Conservation (phyloP, 1,139 yeast species). For the Pichia sp. region DNA sequence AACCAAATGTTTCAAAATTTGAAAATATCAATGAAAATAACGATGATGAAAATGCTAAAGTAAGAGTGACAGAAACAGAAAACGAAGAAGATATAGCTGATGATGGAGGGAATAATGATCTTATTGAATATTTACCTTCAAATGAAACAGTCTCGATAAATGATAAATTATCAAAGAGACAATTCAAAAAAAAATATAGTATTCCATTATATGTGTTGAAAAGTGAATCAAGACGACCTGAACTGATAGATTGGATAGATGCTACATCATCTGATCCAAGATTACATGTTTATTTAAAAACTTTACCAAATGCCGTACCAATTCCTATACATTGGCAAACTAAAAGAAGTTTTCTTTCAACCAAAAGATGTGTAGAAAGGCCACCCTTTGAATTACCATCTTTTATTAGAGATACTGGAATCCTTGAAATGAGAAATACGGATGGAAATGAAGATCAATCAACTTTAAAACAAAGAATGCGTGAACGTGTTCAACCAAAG, state of each 20-base stretch:
- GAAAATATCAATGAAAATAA: not conserved
- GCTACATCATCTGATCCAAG: slow-evolving; percentile 79
- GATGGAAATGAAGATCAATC: slow-evolving; percentile 32
- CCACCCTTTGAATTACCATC: slow-evolving; percentile 73
- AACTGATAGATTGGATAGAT: slow-evolving; percentile 80
- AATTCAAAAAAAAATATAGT: slow-evolving; percentile 45
- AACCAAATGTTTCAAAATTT: not conserved
- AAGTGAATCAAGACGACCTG: slow-evolving; percentile 54
- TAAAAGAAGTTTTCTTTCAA: slow-evolving; percentile 72
- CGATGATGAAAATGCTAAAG: not conserved
- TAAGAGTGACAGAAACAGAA: slow-evolving; percentile 25
- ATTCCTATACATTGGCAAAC: slow-evolving; percentile 85
- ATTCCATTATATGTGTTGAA: slow-evolving; percentile 68
- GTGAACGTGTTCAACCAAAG: slow-evolving; percentile 87
- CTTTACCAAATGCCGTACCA: slow-evolving; percentile 60
- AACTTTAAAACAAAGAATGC: slow-evolving; percentile 58
- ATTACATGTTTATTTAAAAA: slow-evolving; percentile 57
- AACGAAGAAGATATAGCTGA: no score
- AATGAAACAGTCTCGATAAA: no score
- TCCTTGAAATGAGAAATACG: slow-evolving; percentile 75
- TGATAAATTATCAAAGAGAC: slow-evolving; percentile 32
- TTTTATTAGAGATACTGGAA: slow-evolving; percentile 78
- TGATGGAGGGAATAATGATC: no score
- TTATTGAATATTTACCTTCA: slow-evolving; percentile 11
- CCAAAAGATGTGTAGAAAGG: slow-evolving; percentile 64